A percentile compares a stretch with the other conserved stretches of the same genome.
phyloP scores from a whole-genome alignment of 495 filamentous ascomycete genomes.

The Aspergillus hancockii region DNA sequence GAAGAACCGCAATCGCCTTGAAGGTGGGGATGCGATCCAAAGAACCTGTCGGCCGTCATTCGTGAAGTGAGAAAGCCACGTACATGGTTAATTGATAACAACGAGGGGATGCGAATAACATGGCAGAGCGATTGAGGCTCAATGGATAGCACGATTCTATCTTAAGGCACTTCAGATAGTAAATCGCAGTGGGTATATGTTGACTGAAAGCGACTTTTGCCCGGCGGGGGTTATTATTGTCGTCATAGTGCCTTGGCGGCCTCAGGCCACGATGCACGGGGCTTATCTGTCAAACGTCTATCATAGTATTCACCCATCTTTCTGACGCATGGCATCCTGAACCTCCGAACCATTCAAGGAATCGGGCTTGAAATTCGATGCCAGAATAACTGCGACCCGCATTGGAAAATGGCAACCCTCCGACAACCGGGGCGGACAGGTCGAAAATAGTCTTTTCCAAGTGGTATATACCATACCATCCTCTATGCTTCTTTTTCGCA shows the following conservation, averaged over 20 bases:
- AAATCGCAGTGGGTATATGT: not conserved
- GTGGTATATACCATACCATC: too few relatives aligned
- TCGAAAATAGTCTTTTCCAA: too few relatives aligned
- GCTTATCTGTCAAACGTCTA: not conserved
- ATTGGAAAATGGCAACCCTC: too few relatives aligned
- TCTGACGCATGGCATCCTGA: too few relatives aligned
- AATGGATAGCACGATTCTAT: not conserved
- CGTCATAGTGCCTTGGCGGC: not conserved
- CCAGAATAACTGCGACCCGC: too few relatives aligned
- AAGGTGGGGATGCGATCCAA: slow-evolving; percentile 7
- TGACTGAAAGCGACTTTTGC: not conserved
- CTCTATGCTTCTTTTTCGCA: too few relatives aligned
- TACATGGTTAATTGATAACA: slow-evolving; percentile 8
- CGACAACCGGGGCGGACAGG: too few relatives aligned
- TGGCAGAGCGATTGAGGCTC: slow-evolving; percentile 15
- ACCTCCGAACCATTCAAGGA: too few relatives aligned
- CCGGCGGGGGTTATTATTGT: slow-evolving; percentile 8
- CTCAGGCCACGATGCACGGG: not conserved
- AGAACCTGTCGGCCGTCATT: slow-evolving; percentile 17
- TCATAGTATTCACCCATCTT: too few relatives aligned
- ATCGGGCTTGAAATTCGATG: too few relatives aligned
- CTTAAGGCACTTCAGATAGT: not conserved
- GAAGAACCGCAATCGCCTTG: not conserved
- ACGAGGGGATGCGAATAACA: slow-evolving; percentile 8
- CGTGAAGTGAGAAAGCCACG: slow-evolving; percentile 12